Percentiles rank a stretch among this genome's conserved stretches.
These are phyloP conservation scores for Verticillium albo-atrum DNA, from an alignment of 2,329 filamentous ascomycete genomes.

Conservation along the genomic window DNA sequence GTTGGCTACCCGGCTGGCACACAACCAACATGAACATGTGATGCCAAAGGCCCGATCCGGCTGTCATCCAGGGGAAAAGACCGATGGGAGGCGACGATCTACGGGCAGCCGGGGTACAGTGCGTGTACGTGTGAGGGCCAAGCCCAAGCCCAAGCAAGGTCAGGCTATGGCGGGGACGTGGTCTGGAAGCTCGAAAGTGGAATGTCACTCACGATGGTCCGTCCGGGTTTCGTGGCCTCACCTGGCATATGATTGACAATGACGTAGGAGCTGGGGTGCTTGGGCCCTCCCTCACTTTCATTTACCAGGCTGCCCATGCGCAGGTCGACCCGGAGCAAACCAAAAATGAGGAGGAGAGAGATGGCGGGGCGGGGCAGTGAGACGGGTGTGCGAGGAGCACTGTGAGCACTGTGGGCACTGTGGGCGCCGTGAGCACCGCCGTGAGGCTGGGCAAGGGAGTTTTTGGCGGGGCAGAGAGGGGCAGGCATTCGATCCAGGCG, in stretches of 20 bases:
- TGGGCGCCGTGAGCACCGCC: neutral
- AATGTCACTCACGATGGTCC: neutral
- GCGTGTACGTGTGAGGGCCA: too few relatives aligned
- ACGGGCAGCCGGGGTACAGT: neutral
- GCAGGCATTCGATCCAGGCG: neutral
- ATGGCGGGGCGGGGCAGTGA: neutral
- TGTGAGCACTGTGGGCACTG: too few relatives aligned
- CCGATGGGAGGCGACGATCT: neutral
- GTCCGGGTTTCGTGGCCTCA: neutral
- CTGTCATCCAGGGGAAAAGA: neutral
- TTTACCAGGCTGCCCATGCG: too few relatives aligned
- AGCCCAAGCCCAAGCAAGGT: neutral
- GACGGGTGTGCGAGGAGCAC: neutral
- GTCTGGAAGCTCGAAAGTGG: neutral
- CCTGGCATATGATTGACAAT: neutral
- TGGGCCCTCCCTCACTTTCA: neutral
- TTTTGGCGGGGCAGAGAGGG: slow-evolving; percentile 11
- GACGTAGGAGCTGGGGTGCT: neutral
- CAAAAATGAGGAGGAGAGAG: neutral
- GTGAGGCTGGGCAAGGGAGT: neutral
- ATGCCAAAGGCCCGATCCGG: neutral
- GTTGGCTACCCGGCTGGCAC: neutral
- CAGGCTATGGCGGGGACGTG: neutral
- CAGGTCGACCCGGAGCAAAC: neutral
- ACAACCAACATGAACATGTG: too few relatives aligned